Conservation (phyloP, 805 yeast species). For the Spencermartinsiella europaea region DNA sequence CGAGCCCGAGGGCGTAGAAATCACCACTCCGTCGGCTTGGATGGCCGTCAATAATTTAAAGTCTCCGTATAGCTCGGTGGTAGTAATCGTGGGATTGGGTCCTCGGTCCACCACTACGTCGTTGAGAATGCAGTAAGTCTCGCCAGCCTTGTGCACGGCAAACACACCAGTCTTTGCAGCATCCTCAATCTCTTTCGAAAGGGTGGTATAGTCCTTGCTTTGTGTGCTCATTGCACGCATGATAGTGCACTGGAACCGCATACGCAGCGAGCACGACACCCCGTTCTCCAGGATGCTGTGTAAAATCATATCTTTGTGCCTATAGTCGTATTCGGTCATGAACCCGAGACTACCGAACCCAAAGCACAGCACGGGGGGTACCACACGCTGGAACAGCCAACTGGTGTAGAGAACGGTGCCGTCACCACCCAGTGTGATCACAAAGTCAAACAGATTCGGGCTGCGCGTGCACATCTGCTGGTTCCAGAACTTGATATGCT, state of each 20-base stretch:
- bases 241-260: slow-evolving; percentile 48
- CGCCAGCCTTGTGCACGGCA: slow-evolving; percentile 27
- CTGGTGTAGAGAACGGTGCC: slow-evolving; percentile 92
- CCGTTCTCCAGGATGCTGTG: slow-evolving; percentile 38
- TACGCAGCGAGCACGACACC: slow-evolving; percentile 43
- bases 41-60: slow-evolving; percentile 51
- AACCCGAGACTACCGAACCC: slow-evolving; percentile 91
- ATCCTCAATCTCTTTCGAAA: slow-evolving; percentile 26
- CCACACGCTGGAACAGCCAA: slow-evolving; percentile 73
- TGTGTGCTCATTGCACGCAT: slow-evolving; percentile 31
- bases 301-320: slow-evolving; percentile 34
- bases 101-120: slow-evolving; percentile 51
- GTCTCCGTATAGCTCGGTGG: slow-evolving; percentile 46
- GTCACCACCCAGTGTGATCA: slow-evolving; percentile 92
- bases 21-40: slow-evolving; percentile 61
- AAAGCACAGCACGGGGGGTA: slow-evolving; percentile 89
- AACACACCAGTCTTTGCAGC: slow-evolving; percentile 18
- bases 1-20: slow-evolving; percentile 67
- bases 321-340: slow-evolving; percentile 63
- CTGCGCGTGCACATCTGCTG: slow-evolving; percentile 42
- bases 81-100: slow-evolving; percentile 47
- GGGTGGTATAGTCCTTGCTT: slow-evolving; percentile 16
- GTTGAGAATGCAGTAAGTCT: slow-evolving; percentile 41
- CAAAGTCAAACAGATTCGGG: slow-evolving; percentile 60
- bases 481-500: slow-evolving; percentile 62